Evolutionary conservation across 1,284 basidiomycete genomes (phyloP).

Genomic region (Moesziomyces sp.): DNA sequence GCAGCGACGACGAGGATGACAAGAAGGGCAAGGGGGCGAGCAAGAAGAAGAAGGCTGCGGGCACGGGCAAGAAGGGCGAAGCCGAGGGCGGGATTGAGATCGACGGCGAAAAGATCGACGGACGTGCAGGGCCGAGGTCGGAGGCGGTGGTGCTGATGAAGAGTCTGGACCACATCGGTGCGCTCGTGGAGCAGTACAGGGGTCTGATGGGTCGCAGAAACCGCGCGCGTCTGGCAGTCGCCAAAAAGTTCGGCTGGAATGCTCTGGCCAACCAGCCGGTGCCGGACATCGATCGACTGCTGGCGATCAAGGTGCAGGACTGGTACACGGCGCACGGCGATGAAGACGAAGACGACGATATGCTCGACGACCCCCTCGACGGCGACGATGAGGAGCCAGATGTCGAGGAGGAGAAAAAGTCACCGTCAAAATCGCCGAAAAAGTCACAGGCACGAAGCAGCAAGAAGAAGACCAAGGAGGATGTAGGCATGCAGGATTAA

Average conservation of each 20-base stretch:
- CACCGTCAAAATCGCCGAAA: slow-evolving; percentile 9
- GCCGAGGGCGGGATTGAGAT: slow-evolving; percentile 28
- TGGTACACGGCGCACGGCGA: slow-evolving; percentile 25
- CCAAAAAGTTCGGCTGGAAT: slow-evolving; percentile 23
- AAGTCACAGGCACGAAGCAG: slow-evolving; percentile 17
- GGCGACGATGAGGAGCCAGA: slow-evolving; percentile 5
- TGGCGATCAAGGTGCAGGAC: slow-evolving; percentile 36
- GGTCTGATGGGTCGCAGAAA: slow-evolving; percentile 44
- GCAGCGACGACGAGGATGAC: slow-evolving; percentile 14
- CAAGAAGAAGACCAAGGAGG: slow-evolving; percentile 7
- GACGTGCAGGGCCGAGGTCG: slow-evolving; percentile 47
- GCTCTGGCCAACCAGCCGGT: slow-evolving; percentile 20
- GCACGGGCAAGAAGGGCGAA: slow-evolving; percentile 14
- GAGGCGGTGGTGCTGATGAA: slow-evolving; percentile 58
- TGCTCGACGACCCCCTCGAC: neutral
- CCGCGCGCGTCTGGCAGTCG: slow-evolving; percentile 36
- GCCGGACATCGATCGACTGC: slow-evolving; percentile 24
- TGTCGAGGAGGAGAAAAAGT: slow-evolving; percentile 5
- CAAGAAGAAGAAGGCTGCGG: slow-evolving; percentile 24
- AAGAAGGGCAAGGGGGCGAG: slow-evolving; percentile 1
- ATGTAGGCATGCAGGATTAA: slow-evolving; percentile 25
- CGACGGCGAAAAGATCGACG: slow-evolving; percentile 54
- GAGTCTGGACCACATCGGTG: slow-evolving; percentile 40
- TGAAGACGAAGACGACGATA: slow-evolving; percentile 8
- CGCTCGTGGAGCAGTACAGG: slow-evolving; percentile 31